phyloP scores from a whole-genome alignment of 257 asterid genomes.

The Ilex asprella region DNA sequence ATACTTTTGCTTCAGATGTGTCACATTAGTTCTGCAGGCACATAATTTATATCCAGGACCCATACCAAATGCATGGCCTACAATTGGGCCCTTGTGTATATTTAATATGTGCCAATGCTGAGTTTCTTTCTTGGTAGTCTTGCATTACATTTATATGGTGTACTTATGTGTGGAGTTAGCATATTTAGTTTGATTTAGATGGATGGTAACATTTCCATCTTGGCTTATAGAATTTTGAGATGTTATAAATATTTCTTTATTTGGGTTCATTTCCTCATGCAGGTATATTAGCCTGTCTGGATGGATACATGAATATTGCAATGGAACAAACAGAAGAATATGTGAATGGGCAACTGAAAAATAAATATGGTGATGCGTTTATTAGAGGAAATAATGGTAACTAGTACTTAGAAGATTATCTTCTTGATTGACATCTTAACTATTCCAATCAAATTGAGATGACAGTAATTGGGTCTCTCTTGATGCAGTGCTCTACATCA shows the following conservation, averaged over 20 bases:
- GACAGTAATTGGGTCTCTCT: conserved; percentile 5
- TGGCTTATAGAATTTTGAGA: too few species aligned
- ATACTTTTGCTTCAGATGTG: too few species aligned
- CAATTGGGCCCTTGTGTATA: too few species aligned
- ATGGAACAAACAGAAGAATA: conserved; percentile 99
- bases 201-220: too few species aligned
- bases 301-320: conserved; percentile 97
- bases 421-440: not conserved
- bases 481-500: conserved; percentile 86
- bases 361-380: conserved; percentile 95
- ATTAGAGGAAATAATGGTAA: conserved; percentile 95
- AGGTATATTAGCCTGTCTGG: conserved; percentile 95
- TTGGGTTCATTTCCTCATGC: conserved; percentile 7
- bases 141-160: too few species aligned
- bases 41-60: too few species aligned
- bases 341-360: conserved; percentile 92
- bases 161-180: too few species aligned
- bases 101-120: too few species aligned
- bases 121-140: too few species aligned
- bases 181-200: too few species aligned
- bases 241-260: not conserved
- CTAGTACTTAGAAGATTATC: not conserved
- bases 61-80: too few species aligned
- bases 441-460: not conserved
- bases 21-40: too few species aligned